A percentile compares a stretch with the other conserved stretches of the same genome.
These are phyloP conservation scores for Dioszegia crocea DNA, from an alignment of 768 basidiomycete genomes.

Conservation along the genomic window DNA sequence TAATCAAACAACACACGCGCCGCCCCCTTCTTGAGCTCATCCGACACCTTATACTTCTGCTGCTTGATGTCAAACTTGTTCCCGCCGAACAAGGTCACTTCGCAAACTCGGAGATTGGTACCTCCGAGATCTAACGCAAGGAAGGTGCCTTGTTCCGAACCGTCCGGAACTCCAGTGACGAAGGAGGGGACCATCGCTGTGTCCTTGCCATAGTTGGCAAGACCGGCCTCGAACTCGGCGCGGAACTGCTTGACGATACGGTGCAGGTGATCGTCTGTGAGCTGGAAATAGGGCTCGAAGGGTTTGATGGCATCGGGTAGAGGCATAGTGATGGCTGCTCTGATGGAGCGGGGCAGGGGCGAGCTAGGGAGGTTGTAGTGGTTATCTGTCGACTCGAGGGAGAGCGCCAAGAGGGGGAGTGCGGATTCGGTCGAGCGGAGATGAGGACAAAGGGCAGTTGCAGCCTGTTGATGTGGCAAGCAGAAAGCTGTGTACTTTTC, in stretches of 20 bases:
- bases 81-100: constrained; percentile 84
- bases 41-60: constrained; percentile 95
- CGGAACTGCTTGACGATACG: constrained; percentile 75
- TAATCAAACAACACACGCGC: constrained; percentile 87
- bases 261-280: constrained; percentile 61
- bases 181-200: constrained; percentile 99
- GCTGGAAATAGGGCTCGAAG: constrained; percentile 69
- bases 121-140: constrained; percentile 88
- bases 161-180: constrained; percentile 91
- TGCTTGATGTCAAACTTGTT: constrained; percentile 83
- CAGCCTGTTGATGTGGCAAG: no score
- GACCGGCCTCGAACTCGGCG: constrained; percentile 69
- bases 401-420: no score
- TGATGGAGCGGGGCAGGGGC: not conserved
- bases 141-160: constrained; percentile 82
- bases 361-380: not conserved
- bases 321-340: constrained; percentile 17
- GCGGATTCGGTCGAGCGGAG: no score
- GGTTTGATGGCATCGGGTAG: constrained; percentile 55
- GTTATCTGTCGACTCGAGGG: no score
- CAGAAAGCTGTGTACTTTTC: no score
- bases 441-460: no score
- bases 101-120: constrained; percentile 94
- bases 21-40: constrained; percentile 87
- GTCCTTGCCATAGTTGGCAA: constrained; percentile 66